Evolutionary conservation across 1,139 yeast genomes (phyloP).

Genomic region (Lodderomyces jiufengensis): DNA sequence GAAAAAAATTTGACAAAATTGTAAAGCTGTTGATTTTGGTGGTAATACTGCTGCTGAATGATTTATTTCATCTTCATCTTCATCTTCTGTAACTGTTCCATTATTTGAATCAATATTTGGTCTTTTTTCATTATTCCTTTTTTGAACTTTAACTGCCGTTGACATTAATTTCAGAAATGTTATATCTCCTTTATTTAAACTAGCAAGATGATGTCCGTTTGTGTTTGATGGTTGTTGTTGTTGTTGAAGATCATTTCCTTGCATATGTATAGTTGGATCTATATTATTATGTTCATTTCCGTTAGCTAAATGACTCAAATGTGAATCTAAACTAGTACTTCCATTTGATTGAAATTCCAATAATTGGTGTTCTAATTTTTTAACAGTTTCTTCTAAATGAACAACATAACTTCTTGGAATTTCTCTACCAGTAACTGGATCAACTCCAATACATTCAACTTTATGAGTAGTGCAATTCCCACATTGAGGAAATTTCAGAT

Average conservation of each 20-base stretch:
- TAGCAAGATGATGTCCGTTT: too few species aligned
- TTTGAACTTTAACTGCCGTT: slow-evolving; percentile 66
- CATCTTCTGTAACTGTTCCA: slow-evolving; percentile 2
- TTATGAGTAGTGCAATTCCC: slow-evolving; percentile 64
- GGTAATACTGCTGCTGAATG: slow-evolving; percentile 57
- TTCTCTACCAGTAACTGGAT: slow-evolving; percentile 84
- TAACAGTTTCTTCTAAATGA: slow-evolving; percentile 65
- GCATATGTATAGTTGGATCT: too few species aligned
- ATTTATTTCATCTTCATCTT: slow-evolving; percentile 9
- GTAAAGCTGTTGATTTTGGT: slow-evolving; percentile 66
- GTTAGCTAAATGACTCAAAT: too few species aligned
- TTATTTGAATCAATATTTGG: slow-evolving; percentile 7
- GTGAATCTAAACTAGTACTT: too few species aligned
- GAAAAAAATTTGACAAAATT: slow-evolving; percentile 63
- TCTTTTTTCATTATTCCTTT: slow-evolving; percentile 17
- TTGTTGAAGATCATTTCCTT: too few species aligned
- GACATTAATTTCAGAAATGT: slow-evolving; percentile 74
- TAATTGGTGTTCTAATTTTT: slow-evolving; percentile 50
- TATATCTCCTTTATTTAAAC: slow-evolving; percentile 18
- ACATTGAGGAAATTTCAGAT: slow-evolving; percentile 79
- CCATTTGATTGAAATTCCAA: too few species aligned
- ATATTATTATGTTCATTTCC: too few species aligned
- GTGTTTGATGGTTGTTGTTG: too few species aligned
- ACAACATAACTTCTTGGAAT: slow-evolving; percentile 78
- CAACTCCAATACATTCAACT: slow-evolving; percentile 75